These are phyloP conservation scores for Parasarocladium wereldwijsianum DNA, from an alignment of 2,329 filamentous ascomycete genomes.

Conservation along the genomic window DNA sequence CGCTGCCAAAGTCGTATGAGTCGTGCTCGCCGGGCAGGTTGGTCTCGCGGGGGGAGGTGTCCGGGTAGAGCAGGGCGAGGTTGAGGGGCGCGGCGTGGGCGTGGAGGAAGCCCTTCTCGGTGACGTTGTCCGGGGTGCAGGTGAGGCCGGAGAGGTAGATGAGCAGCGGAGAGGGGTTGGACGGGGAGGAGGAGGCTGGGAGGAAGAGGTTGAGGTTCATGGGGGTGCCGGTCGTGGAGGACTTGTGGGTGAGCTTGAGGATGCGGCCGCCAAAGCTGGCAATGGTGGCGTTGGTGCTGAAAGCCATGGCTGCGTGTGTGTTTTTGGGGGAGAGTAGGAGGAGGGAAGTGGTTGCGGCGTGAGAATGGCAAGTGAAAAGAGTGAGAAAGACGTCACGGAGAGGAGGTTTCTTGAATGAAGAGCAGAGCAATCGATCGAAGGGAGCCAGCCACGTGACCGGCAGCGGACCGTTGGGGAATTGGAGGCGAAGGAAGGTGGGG, in stretches of 20 bases:
- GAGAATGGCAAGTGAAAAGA: too few relatives aligned
- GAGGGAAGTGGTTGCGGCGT: too few relatives aligned
- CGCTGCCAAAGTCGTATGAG: slow-evolving; percentile 78
- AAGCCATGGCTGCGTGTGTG: slow-evolving; percentile 43
- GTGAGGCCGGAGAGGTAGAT: slow-evolving; percentile 91
- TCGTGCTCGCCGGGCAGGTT: slow-evolving; percentile 75
- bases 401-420: too few relatives aligned
- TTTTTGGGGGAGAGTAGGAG: neutral
- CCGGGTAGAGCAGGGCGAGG: slow-evolving; percentile 88
- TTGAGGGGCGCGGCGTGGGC: slow-evolving; percentile 62
- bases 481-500: too few relatives aligned
- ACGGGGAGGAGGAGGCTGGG: slow-evolving; percentile 50
- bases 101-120: slow-evolving; percentile 84
- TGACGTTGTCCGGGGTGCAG: slow-evolving; percentile 79
- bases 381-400: too few relatives aligned
- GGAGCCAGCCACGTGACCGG: too few relatives aligned
- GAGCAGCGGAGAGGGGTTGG: slow-evolving; percentile 56
- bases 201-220: slow-evolving; percentile 93
- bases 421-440: too few relatives aligned
- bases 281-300: slow-evolving; percentile 82
- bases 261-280: slow-evolving; percentile 87
- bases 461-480: too few relatives aligned
- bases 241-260: slow-evolving; percentile 81
- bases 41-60: slow-evolving; percentile 82
- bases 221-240: slow-evolving; percentile 62